A percentile compares a stretch with the other conserved stretches of the same genome.
Evolutionary conservation across 2,329 filamentous ascomycete genomes (phyloP).

Genomic region (Pestalotiopsis fici): DNA sequence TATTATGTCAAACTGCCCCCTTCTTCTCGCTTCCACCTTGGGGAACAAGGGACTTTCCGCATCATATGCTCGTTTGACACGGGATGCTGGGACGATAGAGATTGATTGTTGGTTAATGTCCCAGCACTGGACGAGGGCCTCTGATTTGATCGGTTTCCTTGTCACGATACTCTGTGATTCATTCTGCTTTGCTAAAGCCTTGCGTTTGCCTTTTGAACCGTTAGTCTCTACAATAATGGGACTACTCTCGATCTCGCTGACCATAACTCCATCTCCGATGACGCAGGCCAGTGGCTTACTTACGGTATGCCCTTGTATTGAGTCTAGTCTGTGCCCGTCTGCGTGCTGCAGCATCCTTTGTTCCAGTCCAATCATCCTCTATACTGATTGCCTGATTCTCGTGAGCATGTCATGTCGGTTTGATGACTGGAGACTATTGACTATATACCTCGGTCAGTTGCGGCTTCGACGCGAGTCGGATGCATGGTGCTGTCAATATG

Average conservation of each 20-base stretch:
- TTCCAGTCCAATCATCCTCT: slow-evolving; percentile 48
- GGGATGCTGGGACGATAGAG: slow-evolving; percentile 29
- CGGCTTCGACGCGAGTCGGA: slow-evolving; percentile 33
- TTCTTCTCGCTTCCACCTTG: slow-evolving; percentile 17
- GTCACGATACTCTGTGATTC: slow-evolving; percentile 19
- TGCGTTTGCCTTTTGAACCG: slow-evolving; percentile 30
- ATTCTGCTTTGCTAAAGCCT: slow-evolving; percentile 24
- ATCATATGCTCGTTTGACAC: slow-evolving; percentile 31
- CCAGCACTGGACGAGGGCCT: slow-evolving; percentile 35
- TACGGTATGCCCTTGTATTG: slow-evolving; percentile 46
- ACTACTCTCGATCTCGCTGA: not conserved
- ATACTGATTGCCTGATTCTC: slow-evolving; percentile 32
- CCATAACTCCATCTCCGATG: not conserved
- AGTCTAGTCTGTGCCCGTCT: slow-evolving; percentile 45
- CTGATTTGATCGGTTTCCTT: slow-evolving; percentile 23
- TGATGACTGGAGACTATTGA: slow-evolving; percentile 10
- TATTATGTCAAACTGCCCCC: slow-evolving; percentile 22
- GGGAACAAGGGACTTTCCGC: slow-evolving; percentile 29
- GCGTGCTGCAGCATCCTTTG: slow-evolving; percentile 39
- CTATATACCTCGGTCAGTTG: slow-evolving; percentile 38
- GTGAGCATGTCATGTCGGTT: slow-evolving; percentile 26
- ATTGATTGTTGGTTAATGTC: slow-evolving; percentile 31
- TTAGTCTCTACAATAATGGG: slow-evolving; percentile 21
- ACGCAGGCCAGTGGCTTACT: slow-evolving; percentile 17
- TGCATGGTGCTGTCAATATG: slow-evolving; percentile 17